Conservation (phyloP, 441 rosid genomes). For the Gossypium gossypioides region DNA sequence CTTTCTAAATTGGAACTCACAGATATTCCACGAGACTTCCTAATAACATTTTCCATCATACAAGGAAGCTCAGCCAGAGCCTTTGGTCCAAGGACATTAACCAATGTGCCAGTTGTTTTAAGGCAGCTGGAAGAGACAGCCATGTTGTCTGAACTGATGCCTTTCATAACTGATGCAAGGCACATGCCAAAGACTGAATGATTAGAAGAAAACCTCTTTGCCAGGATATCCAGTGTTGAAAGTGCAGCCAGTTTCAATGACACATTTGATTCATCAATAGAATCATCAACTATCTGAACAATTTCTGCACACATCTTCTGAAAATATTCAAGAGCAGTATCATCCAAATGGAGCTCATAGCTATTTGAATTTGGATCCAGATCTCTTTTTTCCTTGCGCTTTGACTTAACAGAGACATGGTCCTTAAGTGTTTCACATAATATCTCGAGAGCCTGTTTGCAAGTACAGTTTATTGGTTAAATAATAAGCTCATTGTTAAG, state of each 20-base stretch:
- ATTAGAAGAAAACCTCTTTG: constrained; percentile 53
- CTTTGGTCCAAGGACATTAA: constrained; percentile 79
- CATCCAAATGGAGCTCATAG: constrained; percentile 56
- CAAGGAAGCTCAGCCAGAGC: constrained; percentile 71
- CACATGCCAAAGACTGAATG: constrained; percentile 61
- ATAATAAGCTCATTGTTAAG: neutral
- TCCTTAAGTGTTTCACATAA: constrained; percentile 60
- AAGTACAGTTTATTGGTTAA: constrained; percentile 9
- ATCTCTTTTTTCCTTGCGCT: constrained; percentile 39
- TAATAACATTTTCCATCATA: constrained; percentile 60
- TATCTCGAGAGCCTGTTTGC: constrained; percentile 67
- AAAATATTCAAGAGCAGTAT: constrained; percentile 43
- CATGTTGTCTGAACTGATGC: constrained; percentile 49
- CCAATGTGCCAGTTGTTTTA: constrained; percentile 61
- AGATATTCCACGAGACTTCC: constrained; percentile 31
- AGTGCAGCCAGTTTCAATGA: constrained; percentile 64
- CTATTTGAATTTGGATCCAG: constrained; percentile 23
- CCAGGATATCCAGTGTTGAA: constrained; percentile 71
- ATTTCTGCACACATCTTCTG: constrained; percentile 56
- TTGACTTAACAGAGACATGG: constrained; percentile 33
- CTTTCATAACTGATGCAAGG: constrained; percentile 55
- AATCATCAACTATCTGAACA: constrained; percentile 50
- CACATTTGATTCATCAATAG: constrained; percentile 38
- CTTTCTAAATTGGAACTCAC: constrained; percentile 15
- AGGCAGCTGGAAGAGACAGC: constrained; percentile 74